Conservation (phyloP, 192 early-diverging fungal species). For the Geranomyces variabilis region DNA sequence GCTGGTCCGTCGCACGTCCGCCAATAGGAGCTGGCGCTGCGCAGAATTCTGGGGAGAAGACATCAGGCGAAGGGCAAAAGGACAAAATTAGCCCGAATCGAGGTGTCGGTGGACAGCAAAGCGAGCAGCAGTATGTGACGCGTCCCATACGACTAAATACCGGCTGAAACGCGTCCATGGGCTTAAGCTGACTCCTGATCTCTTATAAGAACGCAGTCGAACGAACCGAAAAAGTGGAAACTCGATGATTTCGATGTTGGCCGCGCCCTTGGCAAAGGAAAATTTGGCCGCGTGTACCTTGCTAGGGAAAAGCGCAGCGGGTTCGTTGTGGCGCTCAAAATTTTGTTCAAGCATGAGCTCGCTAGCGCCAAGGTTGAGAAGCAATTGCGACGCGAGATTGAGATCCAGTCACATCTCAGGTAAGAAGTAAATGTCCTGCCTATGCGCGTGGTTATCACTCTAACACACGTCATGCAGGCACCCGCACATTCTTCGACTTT, state of each 20-base stretch:
- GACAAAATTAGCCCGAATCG: not conserved
- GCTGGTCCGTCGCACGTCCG: not conserved
- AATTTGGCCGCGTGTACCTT: slow-evolving; percentile 93
- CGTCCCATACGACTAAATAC: not conserved
- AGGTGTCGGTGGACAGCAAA: not conserved
- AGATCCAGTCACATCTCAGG: slow-evolving; percentile 90
- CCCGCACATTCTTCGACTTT: slow-evolving; percentile 90
- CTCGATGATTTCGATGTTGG: slow-evolving; percentile 92
- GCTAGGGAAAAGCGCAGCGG: slow-evolving; percentile 85
- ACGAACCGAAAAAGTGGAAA: slow-evolving; percentile 42
- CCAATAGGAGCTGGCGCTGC: not conserved
- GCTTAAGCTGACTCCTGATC: not conserved
- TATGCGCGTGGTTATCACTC: too few relatives aligned
- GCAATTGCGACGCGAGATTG: slow-evolving; percentile 92
- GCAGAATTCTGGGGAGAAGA: not conserved
- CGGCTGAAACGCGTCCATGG: not conserved
- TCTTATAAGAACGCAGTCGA: not conserved
- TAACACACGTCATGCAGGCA: slow-evolving; percentile 57
- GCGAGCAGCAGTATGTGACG: slow-evolving; percentile 4
- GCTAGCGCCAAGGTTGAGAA: slow-evolving; percentile 75
- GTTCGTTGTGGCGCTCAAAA: slow-evolving; percentile 91
- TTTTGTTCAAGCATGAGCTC: slow-evolving; percentile 85
- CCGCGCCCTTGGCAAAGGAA: slow-evolving; percentile 85
- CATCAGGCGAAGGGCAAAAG: not conserved
- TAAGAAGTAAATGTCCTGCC: slow-evolving; percentile 27